Evolutionary conservation across 108 stramenopile species (phyloP), one percentile per base, ranked within the genome.

Genomic region (Nitzschia sp.): DNA sequence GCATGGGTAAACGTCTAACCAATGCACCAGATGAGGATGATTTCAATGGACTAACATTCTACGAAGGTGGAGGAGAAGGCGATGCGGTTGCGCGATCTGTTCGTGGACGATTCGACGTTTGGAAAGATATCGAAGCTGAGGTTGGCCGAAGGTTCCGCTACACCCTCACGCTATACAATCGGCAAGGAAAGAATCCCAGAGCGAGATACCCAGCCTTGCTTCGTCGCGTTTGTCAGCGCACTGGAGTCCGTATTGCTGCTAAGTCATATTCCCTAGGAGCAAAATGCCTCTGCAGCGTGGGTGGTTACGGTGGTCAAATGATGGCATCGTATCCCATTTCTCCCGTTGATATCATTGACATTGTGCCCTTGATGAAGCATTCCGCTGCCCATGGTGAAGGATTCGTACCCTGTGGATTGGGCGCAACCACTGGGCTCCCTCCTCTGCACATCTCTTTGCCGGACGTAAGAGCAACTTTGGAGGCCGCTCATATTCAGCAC

Each of bases 281-380:
- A 46, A 89, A 87, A 32, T 91, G 89, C 63, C 58, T 88, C 16
- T 88, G 90, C 75, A 69, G 72, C 35, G 77, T 71, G n/a, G 63
- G 52, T 25, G 69, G 50, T 45, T 56, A 58, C 23, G 69, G 58
- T 38, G 80, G 89, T 17, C 69, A 75, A 6, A 57, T 85, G 32
- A 56, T 73, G 1, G 27, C 63, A 33, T 75, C 90, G 0, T 92
- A 91, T 69, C 93, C 96, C 25, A 84, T 97, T 58, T 79, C 87
- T 13, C 72, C 89, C 19, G 65, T 81, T 5, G 96, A 98, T 65
- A 75, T 99, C 30, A 65, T 90, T 25, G 94, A 93, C 26, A 69
- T 97, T 52, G 76, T 95, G 27, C 98, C 98, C 9, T 63, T 96
- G 59, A 89, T 97, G 47, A 99, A 98, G 78, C 88, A 91, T 55